Percentiles rank a stretch among this genome's conserved stretches.
Conservation (phyloP, 2,329 filamentous ascomycete genomes). For the Ceratocystis cacaofunesta region DNA sequence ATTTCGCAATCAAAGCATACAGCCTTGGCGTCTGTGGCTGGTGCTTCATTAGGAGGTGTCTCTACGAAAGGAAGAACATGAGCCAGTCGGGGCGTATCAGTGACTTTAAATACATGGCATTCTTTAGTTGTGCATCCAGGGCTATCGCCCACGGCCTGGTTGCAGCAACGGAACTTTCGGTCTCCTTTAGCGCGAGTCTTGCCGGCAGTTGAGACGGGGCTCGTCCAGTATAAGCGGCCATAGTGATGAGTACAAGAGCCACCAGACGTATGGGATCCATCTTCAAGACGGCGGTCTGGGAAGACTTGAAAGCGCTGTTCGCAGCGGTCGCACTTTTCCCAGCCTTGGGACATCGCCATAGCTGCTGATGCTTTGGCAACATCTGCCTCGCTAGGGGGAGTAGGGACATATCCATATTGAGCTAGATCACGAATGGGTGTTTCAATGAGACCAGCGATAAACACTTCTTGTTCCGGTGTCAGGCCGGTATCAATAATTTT, state of each 20-base stretch:
- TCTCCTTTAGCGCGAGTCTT: constrained; percentile 24
- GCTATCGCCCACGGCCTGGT: constrained; percentile 55
- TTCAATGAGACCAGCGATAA: constrained; percentile 45
- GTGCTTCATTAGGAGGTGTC: constrained; percentile 51
- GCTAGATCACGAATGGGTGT: constrained; percentile 51
- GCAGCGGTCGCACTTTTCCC: constrained; percentile 83
- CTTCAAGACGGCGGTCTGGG: constrained; percentile 63
- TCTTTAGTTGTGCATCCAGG: constrained; percentile 56
- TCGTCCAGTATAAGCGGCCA: constrained; percentile 51
- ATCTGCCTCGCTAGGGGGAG: constrained; percentile 48
- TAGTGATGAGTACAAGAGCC: constrained; percentile 72
- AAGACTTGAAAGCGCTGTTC: constrained; percentile 79
- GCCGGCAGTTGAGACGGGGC: constrained; percentile 37
- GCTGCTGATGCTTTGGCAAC: constrained; percentile 52
- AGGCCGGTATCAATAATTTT: constrained; percentile 56
- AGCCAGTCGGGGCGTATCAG: constrained; percentile 60
- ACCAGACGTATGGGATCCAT: constrained; percentile 59
- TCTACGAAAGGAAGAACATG: constrained; percentile 62
- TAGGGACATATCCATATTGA: constrained; percentile 59
- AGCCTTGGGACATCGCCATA: constrained; percentile 53
- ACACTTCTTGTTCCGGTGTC: constrained; percentile 49
- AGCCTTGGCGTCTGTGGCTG: constrained; percentile 38
- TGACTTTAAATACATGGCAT: constrained; percentile 79
- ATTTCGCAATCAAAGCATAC: constrained; percentile 95
- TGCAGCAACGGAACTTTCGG: constrained; percentile 59